Evolutionary conservation across 495 filamentous ascomycete genomes (phyloP), one percentile per base, ranked within the genome.

Genomic region (Annulohypoxylon maeteangense): DNA sequence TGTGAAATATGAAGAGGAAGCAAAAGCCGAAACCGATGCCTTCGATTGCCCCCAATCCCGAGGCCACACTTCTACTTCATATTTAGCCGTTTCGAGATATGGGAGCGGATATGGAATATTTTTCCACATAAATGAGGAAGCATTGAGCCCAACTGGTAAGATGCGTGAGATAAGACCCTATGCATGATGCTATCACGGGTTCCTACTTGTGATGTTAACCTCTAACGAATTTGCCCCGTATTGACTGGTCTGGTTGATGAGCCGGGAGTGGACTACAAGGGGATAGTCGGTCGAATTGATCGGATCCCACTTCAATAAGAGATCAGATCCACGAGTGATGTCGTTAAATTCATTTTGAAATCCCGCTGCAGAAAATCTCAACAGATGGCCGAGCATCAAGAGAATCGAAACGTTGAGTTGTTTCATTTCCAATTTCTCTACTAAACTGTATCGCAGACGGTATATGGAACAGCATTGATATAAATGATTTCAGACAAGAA

Each of bases 21-120:
- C 55, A 16, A 72, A 47, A 16, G 47, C 45, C 1, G 42, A 54
- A 10, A 22, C 57, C 20, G 61, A 67, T 6, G 36, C 10, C 12
- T 47, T 62, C 32, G 63, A 40, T 32, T 31, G 65, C 12, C n/a
- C 62, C 51, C 29, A 57, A 10, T 55, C 50, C 12, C 68, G 72
- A 62, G 62, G 62, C 59, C 75, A 66, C 20, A 82, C 42, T 56
- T 82, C 77, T 53, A 83, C 65, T 62, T 82, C 74, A 25, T 84
- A 84, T 44, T 77, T 64, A 1, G 81, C 81, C 4, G 67, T 68
- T 18, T 67, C 45, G 42, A 81, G 38, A 72, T 78, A 79, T 0
- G 74, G 76, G 2, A 84, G 74, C 4, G 81, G 81, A 38, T 75
- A 82, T 6, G 81, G 81, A 16, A 76, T 65, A 23, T 66, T 73